Evolutionary conservation across 208 protist species (phyloP).

Genomic region (Wallacemonas collosoma): DNA sequence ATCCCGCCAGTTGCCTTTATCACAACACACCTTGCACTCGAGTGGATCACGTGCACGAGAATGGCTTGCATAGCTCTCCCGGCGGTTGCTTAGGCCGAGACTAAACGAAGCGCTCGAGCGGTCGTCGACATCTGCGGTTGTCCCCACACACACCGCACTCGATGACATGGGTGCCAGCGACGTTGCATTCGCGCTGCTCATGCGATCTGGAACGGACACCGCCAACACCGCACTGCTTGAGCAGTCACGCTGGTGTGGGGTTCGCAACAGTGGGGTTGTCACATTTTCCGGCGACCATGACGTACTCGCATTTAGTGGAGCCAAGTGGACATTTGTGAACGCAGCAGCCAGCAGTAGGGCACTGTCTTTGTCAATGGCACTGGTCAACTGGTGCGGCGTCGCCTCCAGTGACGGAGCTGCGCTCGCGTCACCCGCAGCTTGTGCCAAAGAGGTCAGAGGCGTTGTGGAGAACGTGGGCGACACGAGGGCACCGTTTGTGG

Average conservation of each 20-base stretch:
- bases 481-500: background rate
- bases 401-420: background rate
- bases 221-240: background rate
- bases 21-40: constrained; percentile 3
- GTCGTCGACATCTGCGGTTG: background rate
- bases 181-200: background rate
- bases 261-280: background rate
- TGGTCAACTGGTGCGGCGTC: background rate
- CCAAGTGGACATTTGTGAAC: constrained; percentile 8
- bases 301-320: background rate
- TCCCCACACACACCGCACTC: background rate
- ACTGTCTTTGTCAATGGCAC: background rate
- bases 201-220: background rate
- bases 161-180: background rate
- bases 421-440: background rate
- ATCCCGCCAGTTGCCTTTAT: background rate
- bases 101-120: background rate
- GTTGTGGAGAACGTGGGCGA: background rate
- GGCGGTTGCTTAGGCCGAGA: background rate
- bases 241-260: background rate
- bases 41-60: background rate
- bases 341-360: background rate
- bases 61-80: background rate
- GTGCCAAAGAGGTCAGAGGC: background rate
- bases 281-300: background rate